Base-by-base conservation (phyloP, 2,329 filamentous ascomycete genomes). In the Pseudocercospora fuligena region DNA sequence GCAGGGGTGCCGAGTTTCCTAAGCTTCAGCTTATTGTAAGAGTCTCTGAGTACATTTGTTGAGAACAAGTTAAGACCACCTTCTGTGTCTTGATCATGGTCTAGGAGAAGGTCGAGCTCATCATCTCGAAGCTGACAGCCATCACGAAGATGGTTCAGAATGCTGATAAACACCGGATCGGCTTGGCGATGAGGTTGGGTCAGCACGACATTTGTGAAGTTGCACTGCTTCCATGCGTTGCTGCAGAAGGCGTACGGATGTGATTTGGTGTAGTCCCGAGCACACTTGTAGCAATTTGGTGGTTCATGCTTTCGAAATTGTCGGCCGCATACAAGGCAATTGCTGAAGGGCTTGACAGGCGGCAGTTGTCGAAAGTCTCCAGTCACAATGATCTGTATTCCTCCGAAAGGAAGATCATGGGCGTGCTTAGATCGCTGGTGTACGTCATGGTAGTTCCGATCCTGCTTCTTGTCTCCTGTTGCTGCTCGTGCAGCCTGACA, bases 321-420 rank as follows among this genome's bases (percentile, higher is more conserved):
- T 47, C 25, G 27, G 0, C 85, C 84, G 69, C 85, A 87, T 2
- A 76, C 23, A 2, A 85, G 80, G 67, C 87, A 89, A 65, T 82
- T 73, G 36, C 78, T 66, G 58, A 89, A 89, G 0, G 86, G 86
- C 53, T 82, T 84, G 2, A 90, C 86, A 0, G 87, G 87, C 0
- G 87, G 84, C 0, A 90, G 74, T 70, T 89, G 86, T 68, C 82
- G 87, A 64, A 89, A 89, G 69, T 90, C 88, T 1, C 87, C 87
- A 7, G 65, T 67, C 16, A 71, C 64, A 12, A 73, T 49, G 27
- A 72, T 33, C 70, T 88, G 86, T 2, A 85, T 80, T 1, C 86
- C 86, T 0, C 82, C 81, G 62, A 83, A 83, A 9, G 71, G 53
- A 12, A 58, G 36, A 0, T 79, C 72, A 2, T 54, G 56, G 25